phyloP scores from a whole-genome alignment of 2,329 filamentous ascomycete species.

The Colletotrichum chrysophilum region DNA sequence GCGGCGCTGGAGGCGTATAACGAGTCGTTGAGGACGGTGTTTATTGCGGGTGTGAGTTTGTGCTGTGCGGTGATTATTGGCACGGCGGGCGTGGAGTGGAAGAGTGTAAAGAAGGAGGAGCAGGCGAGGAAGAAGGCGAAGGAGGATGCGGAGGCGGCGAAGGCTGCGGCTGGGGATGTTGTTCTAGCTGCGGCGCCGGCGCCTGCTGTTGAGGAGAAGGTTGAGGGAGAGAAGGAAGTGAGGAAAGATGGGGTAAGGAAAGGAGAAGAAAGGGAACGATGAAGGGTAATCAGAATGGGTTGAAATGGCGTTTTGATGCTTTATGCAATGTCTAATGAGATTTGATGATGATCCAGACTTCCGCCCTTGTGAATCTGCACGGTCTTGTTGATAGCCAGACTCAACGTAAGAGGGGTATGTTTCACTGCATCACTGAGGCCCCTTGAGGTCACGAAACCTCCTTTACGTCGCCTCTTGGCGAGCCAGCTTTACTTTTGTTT shows the following conservation, averaged over 20 bases:
- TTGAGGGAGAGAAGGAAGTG: not conserved
- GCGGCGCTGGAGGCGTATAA: constrained; percentile 60
- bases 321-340: too few species aligned
- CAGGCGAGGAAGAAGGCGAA: constrained; percentile 1
- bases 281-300: not conserved
- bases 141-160: not conserved
- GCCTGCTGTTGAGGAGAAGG: not conserved
- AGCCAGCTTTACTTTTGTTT: too few species aligned
- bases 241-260: not conserved
- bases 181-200: not conserved
- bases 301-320: not conserved
- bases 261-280: not conserved
- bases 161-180: not conserved
- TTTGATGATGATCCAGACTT: too few species aligned
- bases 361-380: too few species aligned
- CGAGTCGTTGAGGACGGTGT: constrained; percentile 60
- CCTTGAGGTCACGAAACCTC: too few species aligned
- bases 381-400: too few species aligned
- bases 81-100: constrained; percentile 65
- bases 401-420: too few species aligned
- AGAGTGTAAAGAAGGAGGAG: constrained; percentile 40
- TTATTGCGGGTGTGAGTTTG: constrained; percentile 64
- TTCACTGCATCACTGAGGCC: too few species aligned
- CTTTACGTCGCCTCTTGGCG: too few species aligned
- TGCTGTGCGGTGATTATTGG: constrained; percentile 59